Evolutionary conservation across 2,329 filamentous ascomycete genomes (phyloP).

Genomic region (Cephalotrichum gorgonifer): DNA sequence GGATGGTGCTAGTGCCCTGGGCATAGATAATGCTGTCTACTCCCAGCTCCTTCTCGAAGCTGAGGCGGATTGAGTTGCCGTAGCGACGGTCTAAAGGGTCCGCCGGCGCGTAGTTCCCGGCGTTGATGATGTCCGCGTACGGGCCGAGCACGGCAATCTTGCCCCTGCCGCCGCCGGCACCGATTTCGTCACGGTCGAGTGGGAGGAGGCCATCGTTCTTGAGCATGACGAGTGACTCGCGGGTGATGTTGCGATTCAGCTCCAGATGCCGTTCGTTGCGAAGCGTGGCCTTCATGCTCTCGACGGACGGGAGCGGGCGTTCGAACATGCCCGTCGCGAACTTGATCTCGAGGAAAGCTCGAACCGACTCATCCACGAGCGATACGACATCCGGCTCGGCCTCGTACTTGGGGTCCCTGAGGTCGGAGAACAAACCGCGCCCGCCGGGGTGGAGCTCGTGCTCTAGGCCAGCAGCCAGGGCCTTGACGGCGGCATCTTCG

Average conservation of each 20-base stretch:
- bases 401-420: too few species aligned
- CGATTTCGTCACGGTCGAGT: background rate
- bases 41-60: conserved; percentile 10
- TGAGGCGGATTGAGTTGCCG: conserved; percentile 12
- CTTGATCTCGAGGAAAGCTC: too few species aligned
- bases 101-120: conserved; percentile 11
- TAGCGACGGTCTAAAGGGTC: conserved; percentile 10
- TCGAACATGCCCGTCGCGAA: too few species aligned
- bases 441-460: too few species aligned
- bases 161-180: background rate
- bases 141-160: conserved; percentile 12
- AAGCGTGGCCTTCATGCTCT: conserved; percentile 7
- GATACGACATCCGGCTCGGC: too few species aligned
- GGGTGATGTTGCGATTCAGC: conserved; percentile 10
- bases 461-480: too few species aligned
- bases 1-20: conserved; percentile 8
- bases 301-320: too few species aligned
- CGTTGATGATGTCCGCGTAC: conserved; percentile 12
- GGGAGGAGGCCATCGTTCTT: conserved; percentile 12
- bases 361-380: too few species aligned
- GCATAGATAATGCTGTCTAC: conserved; percentile 12
- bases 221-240: conserved; percentile 13
- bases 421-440: too few species aligned
- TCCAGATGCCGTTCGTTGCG: conserved; percentile 9
- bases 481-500: too few species aligned